A percentile compares a stretch with the other conserved stretches of the same genome.
These are phyloP conservation scores for Diaporthe aspalathi DNA, from an alignment of 2,329 filamentous ascomycete species.

Conservation along the genomic window DNA sequence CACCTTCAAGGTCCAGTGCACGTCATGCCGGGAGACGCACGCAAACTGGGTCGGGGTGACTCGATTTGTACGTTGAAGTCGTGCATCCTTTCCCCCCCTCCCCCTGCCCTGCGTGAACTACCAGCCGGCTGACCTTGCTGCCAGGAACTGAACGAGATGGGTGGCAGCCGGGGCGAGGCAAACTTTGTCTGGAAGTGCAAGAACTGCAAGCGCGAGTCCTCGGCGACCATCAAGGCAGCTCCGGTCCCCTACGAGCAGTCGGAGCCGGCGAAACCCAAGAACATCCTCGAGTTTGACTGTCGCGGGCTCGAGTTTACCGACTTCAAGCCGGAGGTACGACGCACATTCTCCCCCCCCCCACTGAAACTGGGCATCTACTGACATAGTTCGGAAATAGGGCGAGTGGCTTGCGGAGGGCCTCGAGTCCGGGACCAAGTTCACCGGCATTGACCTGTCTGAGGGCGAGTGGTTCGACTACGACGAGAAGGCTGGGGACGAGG, in stretches of 20 bases:
- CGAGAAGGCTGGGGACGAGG: slow-evolving; percentile 90
- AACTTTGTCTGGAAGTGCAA: slow-evolving; percentile 99
- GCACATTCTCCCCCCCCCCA: not conserved
- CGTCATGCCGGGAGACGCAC: slow-evolving; percentile 93
- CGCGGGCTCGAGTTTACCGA: slow-evolving; percentile 91
- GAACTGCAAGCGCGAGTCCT: slow-evolving; percentile 94
- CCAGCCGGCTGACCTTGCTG: slow-evolving; percentile 15
- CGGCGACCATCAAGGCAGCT: slow-evolving; percentile 82
- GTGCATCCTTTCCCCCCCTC: not conserved
- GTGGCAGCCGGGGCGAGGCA: slow-evolving; percentile 92
- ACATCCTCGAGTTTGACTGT: slow-evolving; percentile 92
- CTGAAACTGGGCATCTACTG: slow-evolving; percentile 33
- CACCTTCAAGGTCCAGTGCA: slow-evolving; percentile 98
- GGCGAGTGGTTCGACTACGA: slow-evolving; percentile 99
- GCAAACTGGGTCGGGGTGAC: slow-evolving; percentile 87
- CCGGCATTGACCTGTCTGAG: slow-evolving; percentile 82
- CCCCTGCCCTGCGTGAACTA: not conserved
- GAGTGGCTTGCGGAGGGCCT: slow-evolving; percentile 88
- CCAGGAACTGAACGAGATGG: slow-evolving; percentile 90
- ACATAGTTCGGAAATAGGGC: slow-evolving; percentile 64
- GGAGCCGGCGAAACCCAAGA: slow-evolving; percentile 79
- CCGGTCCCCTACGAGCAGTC: slow-evolving; percentile 77
- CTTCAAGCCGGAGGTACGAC: slow-evolving; percentile 84
- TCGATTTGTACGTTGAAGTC: slow-evolving; percentile 79
- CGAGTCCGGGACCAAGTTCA: slow-evolving; percentile 86